Percentiles rank a stretch among this genome's conserved stretches.
Conservation (phyloP, 2,329 filamentous ascomycete species). For the Arthrobotrys sphaeroides region DNA sequence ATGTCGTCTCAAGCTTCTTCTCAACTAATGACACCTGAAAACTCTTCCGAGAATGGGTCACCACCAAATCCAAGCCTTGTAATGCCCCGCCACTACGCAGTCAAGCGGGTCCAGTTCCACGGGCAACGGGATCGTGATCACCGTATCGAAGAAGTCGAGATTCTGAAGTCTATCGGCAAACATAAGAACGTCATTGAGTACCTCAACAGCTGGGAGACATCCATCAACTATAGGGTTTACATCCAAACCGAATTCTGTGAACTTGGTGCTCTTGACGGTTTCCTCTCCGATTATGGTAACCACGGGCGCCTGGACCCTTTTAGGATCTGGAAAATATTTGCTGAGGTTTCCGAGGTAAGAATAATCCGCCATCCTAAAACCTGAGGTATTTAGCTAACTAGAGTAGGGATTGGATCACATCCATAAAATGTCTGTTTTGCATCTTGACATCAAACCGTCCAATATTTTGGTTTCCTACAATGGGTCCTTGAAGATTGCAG, state of each 20-base stretch:
- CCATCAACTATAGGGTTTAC: slow-evolving; percentile 76
- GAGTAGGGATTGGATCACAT: slow-evolving; percentile 87
- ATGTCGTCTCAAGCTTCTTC: slow-evolving; percentile 62
- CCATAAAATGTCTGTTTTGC: slow-evolving; percentile 85
- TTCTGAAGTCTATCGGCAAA: slow-evolving; percentile 78
- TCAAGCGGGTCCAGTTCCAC: slow-evolving; percentile 89
- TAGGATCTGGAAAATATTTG: slow-evolving; percentile 95
- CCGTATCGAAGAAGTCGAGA: slow-evolving; percentile 83
- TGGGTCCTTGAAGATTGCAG: slow-evolving; percentile 82
- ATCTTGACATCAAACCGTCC: slow-evolving; percentile 84
- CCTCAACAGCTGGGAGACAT: slow-evolving; percentile 86
- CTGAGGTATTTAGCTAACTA: slow-evolving; percentile 55
- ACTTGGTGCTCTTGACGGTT: slow-evolving; percentile 87
- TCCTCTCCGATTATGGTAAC: slow-evolving; percentile 81
- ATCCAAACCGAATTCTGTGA: slow-evolving; percentile 98
- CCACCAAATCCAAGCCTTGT: slow-evolving; percentile 67
- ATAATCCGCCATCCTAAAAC: neutral
- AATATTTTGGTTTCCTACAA: slow-evolving; percentile 85
- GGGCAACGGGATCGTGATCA: slow-evolving; percentile 81
- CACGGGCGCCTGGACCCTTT: slow-evolving; percentile 94
- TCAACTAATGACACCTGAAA: slow-evolving; percentile 63
- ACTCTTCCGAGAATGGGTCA: slow-evolving; percentile 65
- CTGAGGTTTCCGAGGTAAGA: slow-evolving; percentile 83
- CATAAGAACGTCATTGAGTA: slow-evolving; percentile 87
- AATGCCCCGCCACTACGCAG: slow-evolving; percentile 73